Base-by-base conservation (phyloP, 1,284 basidiomycete species). In the Leccinum subrobustum region DNA sequence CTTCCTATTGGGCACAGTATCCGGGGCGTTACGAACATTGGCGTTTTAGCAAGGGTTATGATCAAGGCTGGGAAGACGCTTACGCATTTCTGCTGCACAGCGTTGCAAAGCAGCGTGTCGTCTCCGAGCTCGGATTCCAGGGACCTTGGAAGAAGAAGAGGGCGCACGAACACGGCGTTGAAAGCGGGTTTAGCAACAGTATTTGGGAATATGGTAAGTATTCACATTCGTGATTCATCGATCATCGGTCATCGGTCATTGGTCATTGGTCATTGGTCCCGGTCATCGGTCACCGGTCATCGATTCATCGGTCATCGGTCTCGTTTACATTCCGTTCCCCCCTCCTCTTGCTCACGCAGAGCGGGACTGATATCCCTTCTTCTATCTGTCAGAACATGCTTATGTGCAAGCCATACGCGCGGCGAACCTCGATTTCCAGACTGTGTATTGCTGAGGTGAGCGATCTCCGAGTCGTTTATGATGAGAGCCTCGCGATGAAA, bases 51-150 rank as follows among this genome's bases (percentile, higher is more conserved):
- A 79, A 83, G 1, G 92, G 89, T 1, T 93, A 89, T 69, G 63
- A 76, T 2, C 73, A 78, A 59, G 91, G 90, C 0, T 93, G 91
- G 91, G 81, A 85, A 54, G 90, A 92, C 66, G 85, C 86, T 0
- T 80, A 85, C 67, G 64, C 75, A 52, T 91, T 91, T 74, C 60
- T 59, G 65, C 3, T 68, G 52, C 60, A 65, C 59, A 53, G 60
- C 58, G 50, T 66, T 60, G 42, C 64, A 8, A 59, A 57, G 47
- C 56, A 52, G 29, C 57, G 18, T 52, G 58, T 74, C 27, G 71
- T 79, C 58, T 75, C 79, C 52, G 84, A 88, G 72, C 74, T 91
- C 23, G 89, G 88, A 29, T 89, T 89, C 70, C 76, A 79, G 60
- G 79, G 79, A 9, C 79, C 81, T 50, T 89, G 88, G 87, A 75